Conservation (phyloP, 257 asterid species). For the Gynochthodes officinalis region DNA sequence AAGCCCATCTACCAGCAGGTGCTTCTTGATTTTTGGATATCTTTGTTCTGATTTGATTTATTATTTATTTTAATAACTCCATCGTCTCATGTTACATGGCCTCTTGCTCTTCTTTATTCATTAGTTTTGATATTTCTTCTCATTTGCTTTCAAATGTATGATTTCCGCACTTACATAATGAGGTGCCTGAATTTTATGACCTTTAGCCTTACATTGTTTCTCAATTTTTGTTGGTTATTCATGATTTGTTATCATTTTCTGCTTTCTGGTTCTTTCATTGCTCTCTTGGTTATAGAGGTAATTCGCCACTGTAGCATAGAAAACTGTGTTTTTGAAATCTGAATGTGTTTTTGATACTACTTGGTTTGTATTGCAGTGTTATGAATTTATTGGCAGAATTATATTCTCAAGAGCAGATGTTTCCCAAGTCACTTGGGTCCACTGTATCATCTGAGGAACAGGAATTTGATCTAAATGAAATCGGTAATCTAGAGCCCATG, state of each 20-base stretch:
- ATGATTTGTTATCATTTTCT: background rate
- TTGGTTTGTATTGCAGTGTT: slow-evolving; percentile 66
- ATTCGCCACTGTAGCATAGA: background rate
- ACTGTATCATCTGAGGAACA: slow-evolving; percentile 38
- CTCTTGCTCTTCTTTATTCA: background rate
- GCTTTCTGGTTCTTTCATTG: background rate
- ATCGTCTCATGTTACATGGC: background rate
- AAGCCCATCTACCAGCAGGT: slow-evolving; percentile 99
- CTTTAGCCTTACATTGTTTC: background rate
- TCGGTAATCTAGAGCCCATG: slow-evolving; percentile 44
- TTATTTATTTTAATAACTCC: background rate
- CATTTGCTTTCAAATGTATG: background rate
- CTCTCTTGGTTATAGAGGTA: background rate
- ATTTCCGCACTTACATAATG: background rate
- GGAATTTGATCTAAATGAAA: slow-evolving; percentile 84
- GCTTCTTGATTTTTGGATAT: slow-evolving; percentile 8
- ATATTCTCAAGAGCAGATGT: slow-evolving; percentile 92
- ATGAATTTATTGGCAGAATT: slow-evolving; percentile 98
- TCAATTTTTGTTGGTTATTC: background rate
- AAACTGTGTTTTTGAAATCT: background rate
- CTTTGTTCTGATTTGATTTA: background rate
- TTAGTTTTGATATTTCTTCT: background rate
- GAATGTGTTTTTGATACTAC: slow-evolving; percentile 22
- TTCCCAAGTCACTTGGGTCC: slow-evolving; percentile 65
- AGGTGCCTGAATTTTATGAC: background rate